Percentiles rank a stretch among this genome's conserved stretches.
Evolutionary conservation across 352 stramenopile species (phyloP).

Genomic region (Globisporangium megalacanthum): DNA sequence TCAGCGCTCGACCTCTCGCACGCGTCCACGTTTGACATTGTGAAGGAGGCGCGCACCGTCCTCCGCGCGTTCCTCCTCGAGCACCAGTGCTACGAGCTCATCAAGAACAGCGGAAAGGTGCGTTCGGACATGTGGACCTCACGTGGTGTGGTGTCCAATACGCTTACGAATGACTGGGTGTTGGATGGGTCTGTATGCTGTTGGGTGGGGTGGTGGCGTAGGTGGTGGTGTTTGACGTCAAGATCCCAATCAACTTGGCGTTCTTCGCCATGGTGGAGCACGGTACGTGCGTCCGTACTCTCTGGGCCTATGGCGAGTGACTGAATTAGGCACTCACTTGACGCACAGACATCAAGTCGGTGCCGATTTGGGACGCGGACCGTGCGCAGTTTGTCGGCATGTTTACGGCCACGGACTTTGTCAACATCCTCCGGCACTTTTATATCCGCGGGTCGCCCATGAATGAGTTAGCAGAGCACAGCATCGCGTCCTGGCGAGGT

Average conservation of each 20-base stretch:
- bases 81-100: constrained; percentile 94
- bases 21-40: constrained; percentile 51
- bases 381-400: constrained; percentile 95
- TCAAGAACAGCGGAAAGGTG: constrained; percentile 93
- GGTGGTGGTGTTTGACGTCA: constrained; percentile 98
- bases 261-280: constrained; percentile 99
- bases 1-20: constrained; percentile 41
- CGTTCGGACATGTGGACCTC: constrained; percentile 7
- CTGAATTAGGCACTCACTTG: neutral
- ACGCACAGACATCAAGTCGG: constrained; percentile 93
- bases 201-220: constrained; percentile 3
- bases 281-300: constrained; percentile 64
- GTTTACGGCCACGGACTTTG: constrained; percentile 98
- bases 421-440: constrained; percentile 96
- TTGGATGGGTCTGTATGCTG: no score
- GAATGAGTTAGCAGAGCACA: constrained; percentile 82
- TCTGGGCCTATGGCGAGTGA: neutral
- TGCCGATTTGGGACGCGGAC: constrained; percentile 95
- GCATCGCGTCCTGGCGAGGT: constrained; percentile 83
- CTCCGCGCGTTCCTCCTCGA: constrained; percentile 88
- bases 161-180: no score
- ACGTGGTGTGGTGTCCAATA: neutral
- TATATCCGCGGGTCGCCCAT: constrained; percentile 89
- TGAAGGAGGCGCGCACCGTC: constrained; percentile 67
- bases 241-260: constrained; percentile 98